A percentile compares a stretch with the other conserved stretches of the same genome.
phyloP scores from a whole-genome alignment of 805 yeast genomes.

The Myxozyma udenii region DNA sequence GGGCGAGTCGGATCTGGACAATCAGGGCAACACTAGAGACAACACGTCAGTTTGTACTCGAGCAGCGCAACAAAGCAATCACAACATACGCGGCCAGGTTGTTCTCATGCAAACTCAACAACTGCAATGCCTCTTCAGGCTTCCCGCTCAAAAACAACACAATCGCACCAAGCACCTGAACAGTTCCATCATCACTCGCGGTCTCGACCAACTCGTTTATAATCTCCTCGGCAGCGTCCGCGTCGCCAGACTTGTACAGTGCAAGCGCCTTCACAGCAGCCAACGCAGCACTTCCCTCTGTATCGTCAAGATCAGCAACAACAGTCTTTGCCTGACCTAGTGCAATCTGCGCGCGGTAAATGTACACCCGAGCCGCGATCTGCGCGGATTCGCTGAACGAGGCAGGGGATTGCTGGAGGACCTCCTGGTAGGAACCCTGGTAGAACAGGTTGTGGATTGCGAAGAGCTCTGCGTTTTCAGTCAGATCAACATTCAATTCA shows the following conservation, averaged over 20 bases:
- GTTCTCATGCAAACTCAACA: slow-evolving; percentile 43
- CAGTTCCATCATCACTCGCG: slow-evolving; percentile 35
- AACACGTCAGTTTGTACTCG: not conserved
- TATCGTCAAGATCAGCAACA: slow-evolving; percentile 32
- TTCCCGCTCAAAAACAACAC: slow-evolving; percentile 44
- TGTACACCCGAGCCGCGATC: slow-evolving; percentile 37
- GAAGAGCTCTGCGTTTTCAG: slow-evolving; percentile 36
- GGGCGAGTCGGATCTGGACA: slow-evolving; percentile 42
- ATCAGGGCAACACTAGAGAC: slow-evolving; percentile 37
- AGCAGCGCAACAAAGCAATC: too few relatives aligned
- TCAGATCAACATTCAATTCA: too few relatives aligned
- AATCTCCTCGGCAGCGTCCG: slow-evolving; percentile 15
- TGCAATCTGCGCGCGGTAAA: slow-evolving; percentile 41
- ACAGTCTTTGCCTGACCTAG: slow-evolving; percentile 38
- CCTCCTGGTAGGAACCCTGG: slow-evolving; percentile 42
- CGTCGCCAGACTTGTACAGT: slow-evolving; percentile 26
- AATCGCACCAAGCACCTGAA: slow-evolving; percentile 43
- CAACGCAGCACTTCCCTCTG: slow-evolving; percentile 31
- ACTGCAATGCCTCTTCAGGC: slow-evolving; percentile 45
- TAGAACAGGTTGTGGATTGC: slow-evolving; percentile 43
- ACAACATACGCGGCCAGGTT: slow-evolving; percentile 36
- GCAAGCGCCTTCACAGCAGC: slow-evolving; percentile 32
- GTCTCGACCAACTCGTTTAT: slow-evolving; percentile 32
- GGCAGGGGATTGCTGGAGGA: slow-evolving; percentile 34
- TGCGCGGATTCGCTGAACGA: slow-evolving; percentile 31